These are phyloP conservation scores for Asterionellopsis glacialis DNA, from an alignment of 108 stramenopile species.

Conservation along the genomic window DNA sequence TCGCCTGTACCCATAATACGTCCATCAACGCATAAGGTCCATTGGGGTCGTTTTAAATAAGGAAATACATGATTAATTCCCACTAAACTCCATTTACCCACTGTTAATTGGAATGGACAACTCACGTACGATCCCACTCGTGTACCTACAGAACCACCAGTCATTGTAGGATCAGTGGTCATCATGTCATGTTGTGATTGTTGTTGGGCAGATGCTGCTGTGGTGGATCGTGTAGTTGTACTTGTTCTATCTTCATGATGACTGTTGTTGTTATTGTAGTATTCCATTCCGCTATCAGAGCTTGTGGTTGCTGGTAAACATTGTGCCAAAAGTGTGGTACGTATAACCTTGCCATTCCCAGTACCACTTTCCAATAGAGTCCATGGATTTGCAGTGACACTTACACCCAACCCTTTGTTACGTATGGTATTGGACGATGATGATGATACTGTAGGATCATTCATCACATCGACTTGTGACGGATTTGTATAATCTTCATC, in stretches of 20 bases:
- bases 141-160: neutral
- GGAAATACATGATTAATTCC: conserved; percentile 77
- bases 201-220: conserved; percentile 10
- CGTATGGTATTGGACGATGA: too few species aligned
- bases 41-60: conserved; percentile 75
- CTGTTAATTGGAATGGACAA: conserved; percentile 48
- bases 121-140: neutral
- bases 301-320: conserved; percentile 63
- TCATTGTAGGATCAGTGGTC: conserved; percentile 11
- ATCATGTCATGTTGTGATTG: conserved; percentile 14
- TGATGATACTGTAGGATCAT: too few species aligned
- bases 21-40: conserved; percentile 75
- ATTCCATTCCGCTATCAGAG: conserved; percentile 11
- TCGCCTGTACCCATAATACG: conserved; percentile 55
- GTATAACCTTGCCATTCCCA: too few species aligned
- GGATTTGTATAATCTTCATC: conserved; percentile 44
- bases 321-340: too few species aligned
- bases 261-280: neutral
- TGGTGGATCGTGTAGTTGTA: conserved; percentile 10
- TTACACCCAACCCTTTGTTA: too few species aligned
- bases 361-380: too few species aligned
- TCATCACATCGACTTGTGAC: too few species aligned
- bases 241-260: conserved; percentile 12
- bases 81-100: conserved; percentile 68
- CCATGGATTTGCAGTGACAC: too few species aligned